A percentile compares a stretch with the other conserved stretches of the same genome.
These are phyloP conservation scores for Yamadazyma trypodendri DNA, from an alignment of 1,139 yeast genomes.

Conservation along the genomic window DNA sequence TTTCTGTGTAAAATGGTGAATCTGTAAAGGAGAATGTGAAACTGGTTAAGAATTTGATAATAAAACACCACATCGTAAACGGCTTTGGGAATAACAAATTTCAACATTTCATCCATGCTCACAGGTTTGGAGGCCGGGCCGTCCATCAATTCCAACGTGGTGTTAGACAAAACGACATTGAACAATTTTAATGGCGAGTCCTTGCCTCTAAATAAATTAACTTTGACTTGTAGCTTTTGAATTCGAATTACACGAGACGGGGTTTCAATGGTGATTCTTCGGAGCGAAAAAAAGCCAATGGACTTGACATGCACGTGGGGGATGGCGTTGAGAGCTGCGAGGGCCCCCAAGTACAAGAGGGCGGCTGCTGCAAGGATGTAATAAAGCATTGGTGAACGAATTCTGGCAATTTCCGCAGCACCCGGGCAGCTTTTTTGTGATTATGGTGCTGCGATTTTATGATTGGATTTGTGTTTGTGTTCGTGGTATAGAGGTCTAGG, in stretches of 20 bases:
- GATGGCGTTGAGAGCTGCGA: conserved; percentile 27
- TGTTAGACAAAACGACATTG: conserved; percentile 23
- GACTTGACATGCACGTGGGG: conserved; percentile 35
- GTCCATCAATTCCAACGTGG: neutral
- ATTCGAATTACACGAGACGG: conserved; percentile 19
- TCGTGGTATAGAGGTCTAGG: too few species aligned
- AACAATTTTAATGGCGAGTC: conserved; percentile 32
- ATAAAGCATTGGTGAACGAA: conserved; percentile 1
- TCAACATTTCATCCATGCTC: conserved; percentile 9
- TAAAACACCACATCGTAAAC: conserved; percentile 18
- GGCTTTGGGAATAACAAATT: conserved; percentile 14
- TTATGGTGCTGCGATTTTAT: too few species aligned
- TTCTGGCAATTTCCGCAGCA: neutral
- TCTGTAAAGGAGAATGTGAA: conserved; percentile 31
- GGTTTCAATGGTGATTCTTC: conserved; percentile 27
- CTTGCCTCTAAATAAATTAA: conserved; percentile 26
- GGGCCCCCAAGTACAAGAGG: conserved; percentile 16
- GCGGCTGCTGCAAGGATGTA: conserved; percentile 3
- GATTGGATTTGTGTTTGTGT: too few species aligned
- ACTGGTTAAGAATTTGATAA: conserved; percentile 28
- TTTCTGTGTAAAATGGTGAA: conserved; percentile 17
- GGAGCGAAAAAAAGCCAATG: conserved; percentile 37
- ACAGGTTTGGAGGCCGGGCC: neutral
- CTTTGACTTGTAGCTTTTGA: conserved; percentile 22
- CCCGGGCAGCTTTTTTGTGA: too few species aligned